phyloP scores from a whole-genome alignment of 768 basidiomycete species.

The Mycena amicta region DNA sequence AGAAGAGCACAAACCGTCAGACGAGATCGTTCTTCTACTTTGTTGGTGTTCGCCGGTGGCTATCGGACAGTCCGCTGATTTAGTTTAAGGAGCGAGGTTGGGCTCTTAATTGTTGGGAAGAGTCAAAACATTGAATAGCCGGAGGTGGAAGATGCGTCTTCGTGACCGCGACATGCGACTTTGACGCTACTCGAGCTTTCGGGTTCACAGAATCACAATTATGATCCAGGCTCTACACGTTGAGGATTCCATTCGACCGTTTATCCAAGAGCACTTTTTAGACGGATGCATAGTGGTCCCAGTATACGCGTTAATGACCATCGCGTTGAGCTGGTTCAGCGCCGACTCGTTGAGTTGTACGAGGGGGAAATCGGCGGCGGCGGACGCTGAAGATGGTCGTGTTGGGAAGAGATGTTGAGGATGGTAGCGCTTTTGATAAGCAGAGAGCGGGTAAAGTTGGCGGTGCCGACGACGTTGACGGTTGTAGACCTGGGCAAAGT shows the following conservation, averaged over 20 bases:
- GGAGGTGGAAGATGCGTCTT: too few relatives aligned
- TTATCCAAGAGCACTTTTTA: constrained; percentile 49
- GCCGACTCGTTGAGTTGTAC: constrained; percentile 14
- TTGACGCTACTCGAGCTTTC: too few relatives aligned
- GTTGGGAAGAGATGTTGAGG: constrained; percentile 9
- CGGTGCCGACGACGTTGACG: constrained; percentile 14
- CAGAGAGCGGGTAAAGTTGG: constrained; percentile 2
- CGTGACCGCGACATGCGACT: too few relatives aligned
- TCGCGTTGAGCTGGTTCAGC: constrained; percentile 13
- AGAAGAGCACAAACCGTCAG: too few relatives aligned
- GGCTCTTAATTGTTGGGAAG: background rate
- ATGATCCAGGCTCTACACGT: constrained; percentile 30
- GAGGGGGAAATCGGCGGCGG: background rate
- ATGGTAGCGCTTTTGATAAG: constrained; percentile 5
- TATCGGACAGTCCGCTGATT: too few relatives aligned
- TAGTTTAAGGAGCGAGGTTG: too few relatives aligned
- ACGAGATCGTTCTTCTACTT: too few relatives aligned
- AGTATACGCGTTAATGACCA: background rate
- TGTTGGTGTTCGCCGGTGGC: too few relatives aligned
- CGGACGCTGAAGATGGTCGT: background rate
- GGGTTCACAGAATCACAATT: background rate
- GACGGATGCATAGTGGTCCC: constrained; percentile 3
- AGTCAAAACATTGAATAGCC: background rate
- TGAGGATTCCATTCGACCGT: constrained; percentile 45
- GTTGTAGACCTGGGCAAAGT: background rate